Base-by-base conservation (phyloP, 331 rosid genomes). In the Malus hybrid region DNA sequence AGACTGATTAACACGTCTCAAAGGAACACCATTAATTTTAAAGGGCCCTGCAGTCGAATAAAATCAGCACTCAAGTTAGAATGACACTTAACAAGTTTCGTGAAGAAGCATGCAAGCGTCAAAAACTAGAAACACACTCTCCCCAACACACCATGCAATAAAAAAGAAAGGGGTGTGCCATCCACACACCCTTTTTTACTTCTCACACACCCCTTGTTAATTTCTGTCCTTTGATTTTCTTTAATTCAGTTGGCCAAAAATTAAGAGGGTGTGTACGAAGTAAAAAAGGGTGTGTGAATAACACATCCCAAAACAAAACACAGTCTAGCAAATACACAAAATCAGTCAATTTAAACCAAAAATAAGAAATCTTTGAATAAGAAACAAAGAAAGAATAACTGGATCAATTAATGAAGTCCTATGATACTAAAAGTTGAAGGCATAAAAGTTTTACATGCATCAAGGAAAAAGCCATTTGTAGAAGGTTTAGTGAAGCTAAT, bases 11-110 rank as follows among this genome's bases (percentile, higher is more conserved):
- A 81, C 84, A 5, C 80, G 74, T 60, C 81, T 81, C 59, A 76
- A 29, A n/a, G 84, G 78, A 55, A 81, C 80, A n/a, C 84, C 84
- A 52, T 71, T 81, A 72, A 81, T 56, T 76, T 59, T 81, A 65
- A 81, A 81, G 39, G 84, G 81, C 19, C 84, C 80, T 81, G 74
- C 28, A 65, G 44, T 34, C 14, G 24, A 19, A 81, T 64, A 32
- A 24, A 52, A 52, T 29, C 42, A 76, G 66, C 67, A 24, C 15
- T 52, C 24, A 4, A 64, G 22, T 32, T 14, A 32, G 44, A 64
- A 16, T 9, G 31, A 29, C 24, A 32, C 13, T 64, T 7, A 64
- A 64, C 22, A 64, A 7, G 24, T 15, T 29, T 12, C 19, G 1
- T 7, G 44, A 18, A 65, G 28, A 15, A 64, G 59, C 65, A 75